phyloP scores from a whole-genome alignment of 2,329 filamentous ascomycete genomes.

The Fusarium anthophilum region DNA sequence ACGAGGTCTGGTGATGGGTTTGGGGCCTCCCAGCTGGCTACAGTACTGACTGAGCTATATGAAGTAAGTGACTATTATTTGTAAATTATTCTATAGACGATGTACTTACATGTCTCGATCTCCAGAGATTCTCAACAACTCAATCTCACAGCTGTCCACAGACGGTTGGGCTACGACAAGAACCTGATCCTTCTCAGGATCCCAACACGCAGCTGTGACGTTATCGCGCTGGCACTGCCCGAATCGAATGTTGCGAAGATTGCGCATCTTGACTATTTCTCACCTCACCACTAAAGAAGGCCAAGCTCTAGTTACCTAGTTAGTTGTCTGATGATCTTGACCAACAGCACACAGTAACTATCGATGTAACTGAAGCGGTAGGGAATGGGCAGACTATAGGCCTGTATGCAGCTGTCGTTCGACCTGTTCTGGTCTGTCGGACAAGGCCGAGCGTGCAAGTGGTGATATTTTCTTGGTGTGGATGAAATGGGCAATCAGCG shows the following conservation, averaged over 20 bases:
- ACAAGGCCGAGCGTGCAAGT: slow-evolving; percentile 28
- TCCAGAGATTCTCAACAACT: slow-evolving; percentile 68
- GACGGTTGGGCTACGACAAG: slow-evolving; percentile 88
- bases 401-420: slow-evolving; percentile 39
- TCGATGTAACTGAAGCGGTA: neutral
- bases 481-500: slow-evolving; percentile 37
- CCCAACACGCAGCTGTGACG: slow-evolving; percentile 86
- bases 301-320: neutral
- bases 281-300: neutral
- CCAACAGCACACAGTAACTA: neutral
- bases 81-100: neutral
- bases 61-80: slow-evolving; percentile 25
- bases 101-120: slow-evolving; percentile 55
- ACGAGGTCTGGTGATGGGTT: slow-evolving; percentile 79
- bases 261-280: slow-evolving; percentile 74
- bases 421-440: slow-evolving; percentile 36
- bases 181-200: slow-evolving; percentile 78
- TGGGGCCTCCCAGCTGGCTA: slow-evolving; percentile 90
- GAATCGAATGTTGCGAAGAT: slow-evolving; percentile 82
- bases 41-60: slow-evolving; percentile 47
- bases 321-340: slow-evolving; percentile 1
- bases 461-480: slow-evolving; percentile 35
- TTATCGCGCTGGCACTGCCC: slow-evolving; percentile 69
- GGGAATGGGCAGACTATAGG: slow-evolving; percentile 31
- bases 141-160: slow-evolving; percentile 73